phyloP scores from a whole-genome alignment of 441 rosid species.

The Hura crepitans region DNA sequence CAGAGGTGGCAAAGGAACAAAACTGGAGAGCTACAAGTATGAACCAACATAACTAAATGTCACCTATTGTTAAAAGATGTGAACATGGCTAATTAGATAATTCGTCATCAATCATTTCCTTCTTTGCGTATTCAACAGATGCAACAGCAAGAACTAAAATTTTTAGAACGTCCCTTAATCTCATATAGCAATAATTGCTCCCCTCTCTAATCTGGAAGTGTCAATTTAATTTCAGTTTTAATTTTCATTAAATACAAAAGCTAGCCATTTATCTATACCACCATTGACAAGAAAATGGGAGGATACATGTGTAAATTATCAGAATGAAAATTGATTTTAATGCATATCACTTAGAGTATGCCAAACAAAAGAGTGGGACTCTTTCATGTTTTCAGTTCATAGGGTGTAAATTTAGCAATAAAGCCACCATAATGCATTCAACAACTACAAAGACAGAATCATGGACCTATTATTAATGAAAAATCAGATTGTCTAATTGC shows the following conservation, averaged over 20 bases:
- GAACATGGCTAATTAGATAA: background rate
- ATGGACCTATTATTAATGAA: background rate
- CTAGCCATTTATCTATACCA: background rate
- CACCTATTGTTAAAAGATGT: background rate
- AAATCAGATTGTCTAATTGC: background rate
- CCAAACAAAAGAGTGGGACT: background rate
- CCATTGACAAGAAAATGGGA: background rate
- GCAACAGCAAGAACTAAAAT: background rate
- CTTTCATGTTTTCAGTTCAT: background rate
- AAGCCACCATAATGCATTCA: background rate
- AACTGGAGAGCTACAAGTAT: background rate
- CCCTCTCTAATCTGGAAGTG: background rate
- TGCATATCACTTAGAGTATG: background rate
- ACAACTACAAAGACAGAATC: background rate
- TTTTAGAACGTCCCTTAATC: background rate
- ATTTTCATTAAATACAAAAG: background rate
- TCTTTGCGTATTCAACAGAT: background rate
- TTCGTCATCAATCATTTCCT: background rate
- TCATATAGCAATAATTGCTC: background rate
- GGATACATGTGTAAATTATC: background rate
- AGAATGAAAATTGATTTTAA: background rate
- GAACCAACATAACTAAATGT: background rate
- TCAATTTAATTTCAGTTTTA: background rate
- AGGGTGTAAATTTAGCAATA: background rate
- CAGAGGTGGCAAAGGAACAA: background rate